Base-by-base conservation (phyloP, 1,139 yeast genomes). In the Suhomyces terraborum region DNA sequence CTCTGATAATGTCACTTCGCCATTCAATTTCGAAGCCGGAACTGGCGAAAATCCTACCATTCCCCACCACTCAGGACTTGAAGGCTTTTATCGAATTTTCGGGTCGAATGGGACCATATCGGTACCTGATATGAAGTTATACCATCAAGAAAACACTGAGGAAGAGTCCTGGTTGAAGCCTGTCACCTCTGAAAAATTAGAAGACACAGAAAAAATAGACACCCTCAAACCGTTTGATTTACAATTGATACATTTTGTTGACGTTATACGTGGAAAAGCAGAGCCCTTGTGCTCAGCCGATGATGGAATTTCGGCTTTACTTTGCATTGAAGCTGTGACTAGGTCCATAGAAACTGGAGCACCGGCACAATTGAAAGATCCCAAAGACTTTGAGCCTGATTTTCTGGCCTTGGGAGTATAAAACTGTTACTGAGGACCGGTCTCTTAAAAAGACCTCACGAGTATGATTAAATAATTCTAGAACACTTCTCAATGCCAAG, bases 31-130 rank as follows among this genome's bases (percentile, higher is more conserved):
- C 44, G 74, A 68, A 49, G 50, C 59, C 23, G 70, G 72, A 1
- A 67, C 75, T 1, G 74, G 74, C 2, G 75, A 69, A 50, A 69
- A 68, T 48, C 74, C 75, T 7, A 63, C 59, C 4, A 54, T 69
- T 23, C 74, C 75, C 0, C 49, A 50, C 25, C 58, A 59, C 38
- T 54, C 54, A 3, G 57, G 51, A 12, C 49, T 64, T 6, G 55
- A 56, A 36, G 75, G 74, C 2, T 59, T 67, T 40, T 69, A 69
- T 45, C 42, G 73, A 34, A 56, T 68, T 1, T 68, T 67, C 49
- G 74, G 74, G 1, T 53, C 67, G 4, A 49, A 56, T 16, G 74
- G 74, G 4, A 68, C 73, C 0, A 52, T 68, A 10, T 65, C 71
- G 1, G 54, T 68, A 0, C 74, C 74, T 4, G 74, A 68, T 38